phyloP scores from a whole-genome alignment of 1,284 basidiomycete species.

The Papiliotrema laurentii region DNA sequence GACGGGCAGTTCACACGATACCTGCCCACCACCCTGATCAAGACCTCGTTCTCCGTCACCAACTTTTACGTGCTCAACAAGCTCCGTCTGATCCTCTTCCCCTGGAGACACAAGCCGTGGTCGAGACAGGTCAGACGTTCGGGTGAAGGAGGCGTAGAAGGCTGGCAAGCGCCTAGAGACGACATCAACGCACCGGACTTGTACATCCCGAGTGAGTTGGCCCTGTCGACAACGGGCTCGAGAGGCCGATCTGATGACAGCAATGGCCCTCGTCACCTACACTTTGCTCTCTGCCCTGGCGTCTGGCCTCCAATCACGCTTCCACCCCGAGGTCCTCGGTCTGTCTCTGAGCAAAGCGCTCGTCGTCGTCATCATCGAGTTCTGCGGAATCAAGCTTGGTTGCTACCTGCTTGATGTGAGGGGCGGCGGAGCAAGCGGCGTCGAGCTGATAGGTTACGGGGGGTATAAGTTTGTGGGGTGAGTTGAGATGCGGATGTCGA shows the following conservation, averaged over 20 bases:
- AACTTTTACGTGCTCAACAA: constrained; percentile 94
- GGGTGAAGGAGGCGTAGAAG: constrained; percentile 54
- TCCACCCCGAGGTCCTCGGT: constrained; percentile 87
- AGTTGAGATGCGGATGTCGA: constrained; percentile 9
- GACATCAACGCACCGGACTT: constrained; percentile 95
- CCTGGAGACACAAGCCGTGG: constrained; percentile 89
- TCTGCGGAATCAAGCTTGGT: constrained; percentile 79
- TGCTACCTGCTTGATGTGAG: constrained; percentile 86
- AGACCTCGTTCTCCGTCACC: constrained; percentile 94
- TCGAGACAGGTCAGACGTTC: constrained; percentile 58
- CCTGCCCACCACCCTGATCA: constrained; percentile 71
- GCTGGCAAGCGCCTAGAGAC: constrained; percentile 80
- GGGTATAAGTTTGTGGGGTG: constrained; percentile 98
- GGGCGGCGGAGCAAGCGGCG: constrained; percentile 62
- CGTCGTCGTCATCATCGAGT: constrained; percentile 76
- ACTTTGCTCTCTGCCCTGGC: constrained; percentile 81
- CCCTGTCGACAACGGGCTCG: not conserved
- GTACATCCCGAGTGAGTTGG: constrained; percentile 80
- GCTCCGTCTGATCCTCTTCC: constrained; percentile 84
- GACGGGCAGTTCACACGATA: constrained; percentile 63
- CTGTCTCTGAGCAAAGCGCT: constrained; percentile 77
- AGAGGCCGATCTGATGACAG: constrained; percentile 49
- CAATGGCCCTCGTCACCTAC: constrained; percentile 95
- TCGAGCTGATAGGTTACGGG: constrained; percentile 64
- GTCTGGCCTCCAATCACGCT: constrained; percentile 74